Evolutionary conservation across 2,329 filamentous ascomycete species (phyloP).

Genomic region (Colletotrichum sp.): DNA sequence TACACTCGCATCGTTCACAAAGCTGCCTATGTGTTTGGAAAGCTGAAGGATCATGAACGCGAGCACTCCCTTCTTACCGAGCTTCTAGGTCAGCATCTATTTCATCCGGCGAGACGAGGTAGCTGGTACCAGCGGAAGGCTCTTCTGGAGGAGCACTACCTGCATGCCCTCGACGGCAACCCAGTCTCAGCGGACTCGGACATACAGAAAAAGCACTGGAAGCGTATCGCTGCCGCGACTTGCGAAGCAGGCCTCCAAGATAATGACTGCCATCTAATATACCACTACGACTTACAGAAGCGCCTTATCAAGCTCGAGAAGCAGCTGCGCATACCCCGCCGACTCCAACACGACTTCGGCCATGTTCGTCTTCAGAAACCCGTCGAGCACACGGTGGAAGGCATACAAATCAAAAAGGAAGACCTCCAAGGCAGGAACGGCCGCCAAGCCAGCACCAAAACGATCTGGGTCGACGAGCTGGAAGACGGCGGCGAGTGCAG

Average conservation of each 20-base stretch:
- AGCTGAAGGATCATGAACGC: conserved; percentile 78
- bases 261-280: conserved; percentile 86
- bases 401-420: conserved; percentile 75
- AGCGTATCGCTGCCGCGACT: conserved; percentile 74
- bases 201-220: conserved; percentile 82
- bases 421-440: conserved; percentile 45
- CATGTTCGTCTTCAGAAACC: conserved; percentile 82
- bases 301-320: conserved; percentile 91
- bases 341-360: conserved; percentile 90
- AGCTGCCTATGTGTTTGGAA: conserved; percentile 76
- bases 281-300: conserved; percentile 94
- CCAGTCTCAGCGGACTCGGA: conserved; percentile 42
- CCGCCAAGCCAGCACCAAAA: conserved; percentile 66
- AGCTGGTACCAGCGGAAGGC: conserved; percentile 97
- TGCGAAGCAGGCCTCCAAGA: conserved; percentile 90
- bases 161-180: conserved; percentile 66
- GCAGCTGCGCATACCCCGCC: conserved; percentile 78
- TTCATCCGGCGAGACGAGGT: conserved; percentile 84
- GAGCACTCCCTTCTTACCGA: conserved; percentile 79
- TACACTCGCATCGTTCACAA: conserved; percentile 96
- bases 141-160: conserved; percentile 93
- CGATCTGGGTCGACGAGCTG: conserved; percentile 84
- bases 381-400: conserved; percentile 75
- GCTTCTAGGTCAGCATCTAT: conserved; percentile 80
- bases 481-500: conserved; percentile 76